phyloP scores from a whole-genome alignment of 176 grass and related monocot species.

The Musa schizocarpa region DNA sequence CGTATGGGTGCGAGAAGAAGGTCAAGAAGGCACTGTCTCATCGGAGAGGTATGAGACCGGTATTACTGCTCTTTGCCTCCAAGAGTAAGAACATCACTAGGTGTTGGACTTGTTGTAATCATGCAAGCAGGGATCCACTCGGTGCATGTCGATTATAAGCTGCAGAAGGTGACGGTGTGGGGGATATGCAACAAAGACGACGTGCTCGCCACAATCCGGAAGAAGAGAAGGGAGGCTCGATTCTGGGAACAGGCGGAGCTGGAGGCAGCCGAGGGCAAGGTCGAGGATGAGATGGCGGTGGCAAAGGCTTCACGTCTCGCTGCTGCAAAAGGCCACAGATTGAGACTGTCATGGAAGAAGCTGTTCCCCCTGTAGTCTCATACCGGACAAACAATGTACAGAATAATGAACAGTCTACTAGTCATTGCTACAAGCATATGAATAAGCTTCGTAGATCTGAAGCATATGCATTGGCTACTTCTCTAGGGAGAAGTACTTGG shows the following conservation, averaged over 20 bases:
- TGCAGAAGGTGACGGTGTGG: slow-evolving; percentile 91
- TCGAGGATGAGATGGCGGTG: not conserved
- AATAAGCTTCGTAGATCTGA: no score
- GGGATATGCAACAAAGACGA: slow-evolving; percentile 72
- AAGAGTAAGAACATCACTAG: no score
- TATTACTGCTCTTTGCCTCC: not conserved
- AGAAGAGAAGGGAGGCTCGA: slow-evolving; percentile 55
- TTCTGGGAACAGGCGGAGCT: slow-evolving; percentile 40
- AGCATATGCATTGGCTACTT: no score
- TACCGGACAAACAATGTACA: not conserved
- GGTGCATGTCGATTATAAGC: slow-evolving; percentile 56
- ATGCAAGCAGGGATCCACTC: slow-evolving; percentile 65
- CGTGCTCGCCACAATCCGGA: slow-evolving; percentile 61
- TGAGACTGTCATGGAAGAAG: slow-evolving; percentile 77
- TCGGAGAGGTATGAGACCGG: slow-evolving; percentile 39
- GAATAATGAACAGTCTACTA: no score
- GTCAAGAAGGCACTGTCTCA: slow-evolving; percentile 68
- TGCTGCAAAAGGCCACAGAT: not conserved
- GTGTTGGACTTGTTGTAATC: not conserved
- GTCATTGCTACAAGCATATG: no score
- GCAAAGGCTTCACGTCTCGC: not conserved
- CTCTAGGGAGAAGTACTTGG: no score
- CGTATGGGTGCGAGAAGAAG: slow-evolving; percentile 87
- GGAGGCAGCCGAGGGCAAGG: not conserved
- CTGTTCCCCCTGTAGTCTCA: slow-evolving; percentile 45